Evolutionary conservation across 768 basidiomycete genomes (phyloP).

Genomic region (Rossbeevera mucosa): DNA sequence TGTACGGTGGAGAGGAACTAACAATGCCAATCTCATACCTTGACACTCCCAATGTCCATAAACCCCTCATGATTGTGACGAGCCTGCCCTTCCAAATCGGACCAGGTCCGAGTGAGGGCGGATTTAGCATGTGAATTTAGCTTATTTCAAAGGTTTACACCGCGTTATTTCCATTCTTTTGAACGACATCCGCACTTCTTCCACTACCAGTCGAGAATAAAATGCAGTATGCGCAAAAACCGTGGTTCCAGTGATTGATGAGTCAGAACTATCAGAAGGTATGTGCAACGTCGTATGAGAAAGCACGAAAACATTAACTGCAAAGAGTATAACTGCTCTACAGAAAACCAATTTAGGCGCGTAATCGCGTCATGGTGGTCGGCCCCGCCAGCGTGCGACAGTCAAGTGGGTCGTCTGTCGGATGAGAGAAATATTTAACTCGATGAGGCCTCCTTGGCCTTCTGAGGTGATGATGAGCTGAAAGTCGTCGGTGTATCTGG

Average conservation of each 20-base stretch:
- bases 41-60: not conserved
- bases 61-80: conserved; percentile 19
- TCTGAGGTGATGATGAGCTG: not conserved
- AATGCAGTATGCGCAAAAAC: not conserved
- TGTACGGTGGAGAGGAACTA: not conserved
- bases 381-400: not conserved
- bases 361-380: conserved; percentile 10
- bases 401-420: not conserved
- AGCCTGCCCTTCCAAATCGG: conserved; percentile 4
- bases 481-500: conserved; percentile 15
- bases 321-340: conserved; percentile 22
- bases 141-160: conserved; percentile 4
- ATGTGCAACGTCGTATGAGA: conserved; percentile 6
- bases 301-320: conserved; percentile 10
- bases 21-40: not conserved
- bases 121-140: conserved; percentile 34
- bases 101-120: conserved; percentile 1
- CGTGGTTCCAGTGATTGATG: conserved; percentile 7
- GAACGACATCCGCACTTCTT: conserved; percentile 19
- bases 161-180: conserved; percentile 17
- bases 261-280: not conserved
- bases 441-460: not conserved
- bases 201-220: conserved; percentile 5
- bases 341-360: conserved; percentile 2
- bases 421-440: conserved; percentile 1